Percentiles rank a stretch among this genome's conserved stretches.
Evolutionary conservation across 2,329 filamentous ascomycete genomes (phyloP).

Genomic region (Leptographium radiaticola): DNA sequence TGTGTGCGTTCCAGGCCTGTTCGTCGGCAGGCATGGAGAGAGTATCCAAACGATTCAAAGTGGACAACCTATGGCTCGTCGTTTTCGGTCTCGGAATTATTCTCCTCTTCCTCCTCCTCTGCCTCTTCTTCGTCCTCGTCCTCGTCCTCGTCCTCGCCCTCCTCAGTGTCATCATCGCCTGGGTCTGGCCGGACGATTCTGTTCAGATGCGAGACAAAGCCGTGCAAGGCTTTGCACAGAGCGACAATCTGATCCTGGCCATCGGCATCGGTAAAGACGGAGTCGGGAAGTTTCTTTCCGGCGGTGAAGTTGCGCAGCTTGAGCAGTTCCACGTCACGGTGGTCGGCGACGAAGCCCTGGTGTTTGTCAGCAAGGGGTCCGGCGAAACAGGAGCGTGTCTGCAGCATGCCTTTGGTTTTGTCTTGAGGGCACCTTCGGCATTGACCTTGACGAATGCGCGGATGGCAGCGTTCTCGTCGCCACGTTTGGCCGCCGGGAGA

Average conservation of each 20-base stretch:
- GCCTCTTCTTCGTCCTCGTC: too few species aligned
- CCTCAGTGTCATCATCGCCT: conserved; percentile 23
- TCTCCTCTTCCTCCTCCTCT: too few species aligned
- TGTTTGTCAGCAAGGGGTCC: background rate
- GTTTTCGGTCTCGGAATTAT: too few species aligned
- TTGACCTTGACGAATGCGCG: conserved; percentile 61
- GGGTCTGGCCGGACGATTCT: conserved; percentile 61
- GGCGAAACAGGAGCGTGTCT: conserved; percentile 14
- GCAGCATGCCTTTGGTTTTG: conserved; percentile 53
- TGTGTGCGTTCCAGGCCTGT: too few species aligned
- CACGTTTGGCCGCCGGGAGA: conserved; percentile 38
- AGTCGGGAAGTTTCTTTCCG: conserved; percentile 51
- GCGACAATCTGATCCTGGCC: conserved; percentile 52
- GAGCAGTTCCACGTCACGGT: conserved; percentile 68
- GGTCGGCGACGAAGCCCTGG: conserved; percentile 61
- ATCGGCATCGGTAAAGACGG: conserved; percentile 46
- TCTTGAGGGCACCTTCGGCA: conserved; percentile 65
- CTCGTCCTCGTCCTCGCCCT: conserved; percentile 30
- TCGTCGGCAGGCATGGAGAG: too few species aligned
- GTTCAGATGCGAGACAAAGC: conserved; percentile 67
- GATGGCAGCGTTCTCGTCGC: conserved; percentile 44
- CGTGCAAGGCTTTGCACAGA: conserved; percentile 55
- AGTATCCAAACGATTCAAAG: background rate
- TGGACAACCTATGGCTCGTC: too few species aligned
- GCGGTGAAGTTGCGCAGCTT: conserved; percentile 71